Evolutionary conservation across 2,329 filamentous ascomycete species (phyloP), one percentile per base, ranked within the genome.

Genomic region (Neofusicoccum sp.): DNA sequence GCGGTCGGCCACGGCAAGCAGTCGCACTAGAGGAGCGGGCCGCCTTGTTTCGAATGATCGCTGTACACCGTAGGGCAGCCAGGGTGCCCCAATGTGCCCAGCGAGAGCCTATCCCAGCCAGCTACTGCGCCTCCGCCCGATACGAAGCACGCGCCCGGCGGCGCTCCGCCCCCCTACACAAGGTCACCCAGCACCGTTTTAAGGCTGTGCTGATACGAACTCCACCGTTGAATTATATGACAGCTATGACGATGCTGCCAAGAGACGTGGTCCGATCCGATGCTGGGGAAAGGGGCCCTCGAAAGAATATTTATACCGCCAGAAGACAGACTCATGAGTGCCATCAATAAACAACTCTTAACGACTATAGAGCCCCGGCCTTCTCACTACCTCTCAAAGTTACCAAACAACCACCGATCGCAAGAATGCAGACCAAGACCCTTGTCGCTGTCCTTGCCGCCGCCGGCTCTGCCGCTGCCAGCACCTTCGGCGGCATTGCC

Each of bases 401-500:
- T n/a, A n/a, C n/a, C n/a, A n/a, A n/a, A n/a, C n/a, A n/a, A n/a
- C n/a, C n/a, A n/a, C n/a, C 54, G 33, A 45, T 61, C 67, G 36
- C 51, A 24, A 70, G 66, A 14, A 73, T 73, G 71, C 68, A 70
- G 63, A 70, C 70, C 67, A 71, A 66, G 58, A 63, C 65, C 24
- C 34, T 24, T 24, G 41, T 47, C 33, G 40, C 41, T 36, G 11
- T 45, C 61, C 62, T 66, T 51, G 63, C 68, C 62, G 44, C 70
- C 51, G 63, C 73, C 58, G 71, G 71, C 31, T 66, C 73, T 51
- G 36, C 20, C 11, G 68, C 72, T 20, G 16, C 34, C 38, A 62
- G 67, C 41, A 70, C 73, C 47, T 86, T 86, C 68, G 72, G 75
- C 64, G 62, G 85, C 61, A 72, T 84, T 68, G 72, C 81, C 61